Evolutionary conservation across 345 rosid species (phyloP).

Genomic region (Geranium brycei): DNA sequence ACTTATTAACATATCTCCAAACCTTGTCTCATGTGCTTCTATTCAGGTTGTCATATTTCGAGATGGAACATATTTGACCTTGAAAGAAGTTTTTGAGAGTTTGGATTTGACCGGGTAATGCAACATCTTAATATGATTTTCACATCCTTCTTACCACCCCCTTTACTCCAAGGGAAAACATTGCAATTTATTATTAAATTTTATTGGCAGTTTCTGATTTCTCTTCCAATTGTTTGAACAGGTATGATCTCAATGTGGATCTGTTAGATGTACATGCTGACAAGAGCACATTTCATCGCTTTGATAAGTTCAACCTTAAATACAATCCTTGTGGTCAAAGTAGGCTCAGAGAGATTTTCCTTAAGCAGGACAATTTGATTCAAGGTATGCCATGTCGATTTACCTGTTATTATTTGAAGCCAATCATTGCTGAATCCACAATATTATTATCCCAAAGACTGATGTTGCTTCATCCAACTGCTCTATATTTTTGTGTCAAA

Average conservation of each 20-base stretch:
- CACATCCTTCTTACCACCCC: too few relatives aligned
- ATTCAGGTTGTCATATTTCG: conserved; percentile 94
- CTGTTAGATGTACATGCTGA: conserved; percentile 99
- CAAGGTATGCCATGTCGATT: conserved; percentile 43
- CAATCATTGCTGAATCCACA: background rate
- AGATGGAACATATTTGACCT: conserved; percentile 92
- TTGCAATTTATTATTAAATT: background rate
- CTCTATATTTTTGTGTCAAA: too few relatives aligned
- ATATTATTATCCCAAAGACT: background rate
- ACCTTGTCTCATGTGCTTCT: conserved; percentile 4
- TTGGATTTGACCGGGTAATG: conserved; percentile 83
- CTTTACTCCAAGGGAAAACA: background rate
- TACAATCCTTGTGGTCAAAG: conserved; percentile 99
- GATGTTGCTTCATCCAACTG: background rate
- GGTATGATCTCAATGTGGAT: conserved; percentile 92
- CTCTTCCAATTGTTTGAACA: conserved; percentile 17
- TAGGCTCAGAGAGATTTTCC: conserved; percentile 98
- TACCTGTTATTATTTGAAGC: background rate
- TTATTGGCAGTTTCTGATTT: background rate
- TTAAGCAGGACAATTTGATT: conserved; percentile 96
- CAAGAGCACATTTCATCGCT: conserved; percentile 98
- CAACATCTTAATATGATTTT: background rate
- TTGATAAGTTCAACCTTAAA: conserved; percentile 98
- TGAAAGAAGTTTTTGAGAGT: conserved; percentile 95
- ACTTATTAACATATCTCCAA: background rate